phyloP scores from a whole-genome alignment of 1,139 yeast genomes.

The Taiozyma onychis region DNA sequence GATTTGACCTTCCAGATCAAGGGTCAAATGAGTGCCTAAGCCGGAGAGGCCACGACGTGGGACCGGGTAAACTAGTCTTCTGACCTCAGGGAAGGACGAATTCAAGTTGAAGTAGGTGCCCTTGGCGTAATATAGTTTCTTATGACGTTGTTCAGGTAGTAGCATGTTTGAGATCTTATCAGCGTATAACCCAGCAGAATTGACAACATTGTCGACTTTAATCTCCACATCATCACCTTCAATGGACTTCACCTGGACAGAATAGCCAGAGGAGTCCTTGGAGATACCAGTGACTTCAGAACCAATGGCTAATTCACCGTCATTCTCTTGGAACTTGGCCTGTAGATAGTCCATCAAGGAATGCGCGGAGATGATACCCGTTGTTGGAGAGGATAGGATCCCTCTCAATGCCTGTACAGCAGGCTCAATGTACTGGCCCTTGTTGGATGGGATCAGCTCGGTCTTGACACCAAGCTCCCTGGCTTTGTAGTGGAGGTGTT shows the following conservation, averaged over 20 bases:
- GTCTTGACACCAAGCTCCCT: slow-evolving; percentile 54
- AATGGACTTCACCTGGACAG: slow-evolving; percentile 30
- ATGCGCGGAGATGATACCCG: slow-evolving; percentile 84
- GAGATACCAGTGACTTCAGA: slow-evolving; percentile 48
- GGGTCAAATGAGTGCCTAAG: slow-evolving; percentile 80
- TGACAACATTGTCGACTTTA: slow-evolving; percentile 54
- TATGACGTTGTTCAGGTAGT: slow-evolving; percentile 56
- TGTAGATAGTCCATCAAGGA: slow-evolving; percentile 58
- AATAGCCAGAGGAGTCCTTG: slow-evolving; percentile 26
- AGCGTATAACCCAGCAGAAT: slow-evolving; percentile 77
- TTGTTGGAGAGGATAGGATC: slow-evolving; percentile 69
- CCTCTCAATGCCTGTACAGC: slow-evolving; percentile 58
- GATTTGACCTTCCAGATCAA: slow-evolving; percentile 75
- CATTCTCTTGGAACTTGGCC: slow-evolving; percentile 44
- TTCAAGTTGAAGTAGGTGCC: slow-evolving; percentile 61
- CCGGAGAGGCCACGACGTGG: slow-evolving; percentile 70
- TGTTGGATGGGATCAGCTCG: slow-evolving; percentile 40
- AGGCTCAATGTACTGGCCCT: slow-evolving; percentile 52
- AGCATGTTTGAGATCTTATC: slow-evolving; percentile 62
- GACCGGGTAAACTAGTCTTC: slow-evolving; percentile 66
- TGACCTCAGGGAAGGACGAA: slow-evolving; percentile 30
- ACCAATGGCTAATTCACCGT: slow-evolving; percentile 57
- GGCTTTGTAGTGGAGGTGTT: slow-evolving; percentile 45
- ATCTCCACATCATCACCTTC: slow-evolving; percentile 38
- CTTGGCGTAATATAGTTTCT: slow-evolving; percentile 64